Percentiles rank a stretch among this genome's conserved stretches.
Evolutionary conservation across 2,329 filamentous ascomycete species (phyloP).

Genomic region (Diaporthe australafricana): DNA sequence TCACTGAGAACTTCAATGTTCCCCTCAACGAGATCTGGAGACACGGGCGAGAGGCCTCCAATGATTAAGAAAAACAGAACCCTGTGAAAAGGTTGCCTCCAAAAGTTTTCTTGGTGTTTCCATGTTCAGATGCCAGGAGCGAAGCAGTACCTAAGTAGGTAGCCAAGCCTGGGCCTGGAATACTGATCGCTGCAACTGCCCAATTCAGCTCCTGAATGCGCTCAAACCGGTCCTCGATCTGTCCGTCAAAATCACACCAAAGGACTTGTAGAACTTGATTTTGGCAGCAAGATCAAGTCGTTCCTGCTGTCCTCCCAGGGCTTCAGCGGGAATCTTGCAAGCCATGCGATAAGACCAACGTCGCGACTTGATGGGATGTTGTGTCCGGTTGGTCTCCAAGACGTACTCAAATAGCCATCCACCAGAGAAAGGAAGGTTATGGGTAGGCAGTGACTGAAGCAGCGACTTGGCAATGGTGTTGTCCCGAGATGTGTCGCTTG

Average conservation of each 20-base stretch:
- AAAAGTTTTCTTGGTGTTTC: too few species aligned
- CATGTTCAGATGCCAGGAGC: too few species aligned
- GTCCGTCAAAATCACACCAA: not conserved
- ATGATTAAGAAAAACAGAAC: too few species aligned
- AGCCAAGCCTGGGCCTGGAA: too few species aligned
- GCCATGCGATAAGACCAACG: conserved; percentile 30
- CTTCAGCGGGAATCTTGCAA: not conserved
- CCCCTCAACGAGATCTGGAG: too few species aligned
- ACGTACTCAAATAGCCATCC: conserved; percentile 28
- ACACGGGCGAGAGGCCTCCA: too few species aligned
- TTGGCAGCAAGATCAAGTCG: not conserved
- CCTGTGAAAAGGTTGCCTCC: too few species aligned
- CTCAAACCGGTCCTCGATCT: too few species aligned
- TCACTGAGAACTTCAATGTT: too few species aligned
- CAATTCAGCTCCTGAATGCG: not conserved
- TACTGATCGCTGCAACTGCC: too few species aligned
- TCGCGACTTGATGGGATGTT: not conserved
- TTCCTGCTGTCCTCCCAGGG: not conserved
- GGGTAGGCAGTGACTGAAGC: not conserved
- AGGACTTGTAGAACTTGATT: not conserved
- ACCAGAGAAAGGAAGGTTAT: not conserved
- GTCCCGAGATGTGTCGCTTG: not conserved
- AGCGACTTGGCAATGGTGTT: not conserved
- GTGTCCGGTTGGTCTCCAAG: not conserved
- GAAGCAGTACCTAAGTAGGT: too few species aligned